phyloP scores from a whole-genome alignment of 2,329 filamentous ascomycete species.

The Fusarium tjaetaba region DNA sequence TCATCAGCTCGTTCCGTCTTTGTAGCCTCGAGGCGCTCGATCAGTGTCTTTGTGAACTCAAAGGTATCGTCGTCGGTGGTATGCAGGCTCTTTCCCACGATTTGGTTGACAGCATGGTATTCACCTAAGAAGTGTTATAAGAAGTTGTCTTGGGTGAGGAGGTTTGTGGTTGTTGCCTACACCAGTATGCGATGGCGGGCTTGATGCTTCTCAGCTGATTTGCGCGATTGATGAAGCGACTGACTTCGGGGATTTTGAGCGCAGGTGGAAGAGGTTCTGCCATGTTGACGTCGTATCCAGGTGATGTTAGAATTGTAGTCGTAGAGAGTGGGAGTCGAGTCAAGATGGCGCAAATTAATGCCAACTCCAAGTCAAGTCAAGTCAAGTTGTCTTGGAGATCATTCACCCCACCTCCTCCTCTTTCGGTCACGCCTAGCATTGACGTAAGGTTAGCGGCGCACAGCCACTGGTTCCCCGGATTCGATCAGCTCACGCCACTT shows the following conservation, averaged over 20 bases:
- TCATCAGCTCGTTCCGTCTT: constrained; percentile 74
- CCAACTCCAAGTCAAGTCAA: background rate
- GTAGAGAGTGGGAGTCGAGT: background rate
- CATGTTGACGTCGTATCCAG: constrained; percentile 62
- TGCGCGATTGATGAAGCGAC: constrained; percentile 84
- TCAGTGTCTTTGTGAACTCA: constrained; percentile 81
- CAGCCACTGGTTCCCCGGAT: constrained; percentile 34
- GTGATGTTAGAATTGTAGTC: too few species aligned
- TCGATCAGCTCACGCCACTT: constrained; percentile 31
- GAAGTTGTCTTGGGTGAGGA: background rate
- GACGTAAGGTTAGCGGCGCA: constrained; percentile 25
- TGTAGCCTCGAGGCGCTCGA: constrained; percentile 84
- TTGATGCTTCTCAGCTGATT: constrained; percentile 85
- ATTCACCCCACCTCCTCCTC: constrained; percentile 29
- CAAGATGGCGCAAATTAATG: constrained; percentile 28
- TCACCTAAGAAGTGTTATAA: constrained; percentile 66
- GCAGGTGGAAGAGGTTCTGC: constrained; percentile 58
- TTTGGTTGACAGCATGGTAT: constrained; percentile 93
- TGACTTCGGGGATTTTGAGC: constrained; percentile 83
- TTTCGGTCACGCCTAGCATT: constrained; percentile 20
- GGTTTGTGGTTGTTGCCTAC: constrained; percentile 62
- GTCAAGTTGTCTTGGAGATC: constrained; percentile 21
- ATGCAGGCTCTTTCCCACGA: constrained; percentile 84
- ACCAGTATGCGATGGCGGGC: constrained; percentile 94
- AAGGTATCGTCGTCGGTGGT: constrained; percentile 80